phyloP scores from a whole-genome alignment of 2,329 filamentous ascomycete genomes.

The Apiospora aurea region DNA sequence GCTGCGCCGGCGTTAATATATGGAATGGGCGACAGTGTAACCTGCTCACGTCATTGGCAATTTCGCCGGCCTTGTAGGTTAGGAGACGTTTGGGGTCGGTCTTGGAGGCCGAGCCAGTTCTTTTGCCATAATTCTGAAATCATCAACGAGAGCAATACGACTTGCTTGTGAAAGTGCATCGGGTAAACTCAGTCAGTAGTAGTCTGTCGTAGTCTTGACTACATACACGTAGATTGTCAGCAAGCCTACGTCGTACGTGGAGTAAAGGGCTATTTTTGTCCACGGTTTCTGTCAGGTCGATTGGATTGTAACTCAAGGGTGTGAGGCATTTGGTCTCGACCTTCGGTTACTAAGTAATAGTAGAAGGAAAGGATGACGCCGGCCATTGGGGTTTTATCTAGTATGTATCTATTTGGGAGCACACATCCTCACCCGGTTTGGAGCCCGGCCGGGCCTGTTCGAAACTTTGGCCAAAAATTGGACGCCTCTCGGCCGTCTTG shows the following conservation, averaged over 20 bases:
- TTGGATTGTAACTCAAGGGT: background rate
- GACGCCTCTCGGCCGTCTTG: background rate
- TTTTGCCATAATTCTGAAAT: background rate
- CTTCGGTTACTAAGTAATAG: background rate
- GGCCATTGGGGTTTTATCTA: background rate
- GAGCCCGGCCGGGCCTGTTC: background rate
- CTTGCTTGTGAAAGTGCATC: background rate
- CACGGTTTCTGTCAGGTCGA: background rate
- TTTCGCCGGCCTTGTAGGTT: background rate
- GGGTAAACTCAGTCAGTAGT: background rate
- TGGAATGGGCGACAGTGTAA: slow-evolving; percentile 1
- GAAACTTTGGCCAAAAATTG: background rate
- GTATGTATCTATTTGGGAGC: background rate
- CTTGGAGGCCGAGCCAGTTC: background rate
- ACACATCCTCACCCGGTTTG: slow-evolving; percentile 1
- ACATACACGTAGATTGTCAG: background rate
- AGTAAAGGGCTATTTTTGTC: slow-evolving; percentile 8
- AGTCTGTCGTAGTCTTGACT: background rate
- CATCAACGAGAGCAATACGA: background rate
- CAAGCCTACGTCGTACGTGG: background rate
- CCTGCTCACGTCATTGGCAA: slow-evolving; percentile 12
- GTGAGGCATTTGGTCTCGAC: background rate
- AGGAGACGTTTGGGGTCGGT: background rate
- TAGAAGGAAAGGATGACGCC: background rate
- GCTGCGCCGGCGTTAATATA: background rate